These are phyloP conservation scores for Naganishia vishniacii DNA, from an alignment of 768 basidiomycete species.

Conservation along the genomic window DNA sequence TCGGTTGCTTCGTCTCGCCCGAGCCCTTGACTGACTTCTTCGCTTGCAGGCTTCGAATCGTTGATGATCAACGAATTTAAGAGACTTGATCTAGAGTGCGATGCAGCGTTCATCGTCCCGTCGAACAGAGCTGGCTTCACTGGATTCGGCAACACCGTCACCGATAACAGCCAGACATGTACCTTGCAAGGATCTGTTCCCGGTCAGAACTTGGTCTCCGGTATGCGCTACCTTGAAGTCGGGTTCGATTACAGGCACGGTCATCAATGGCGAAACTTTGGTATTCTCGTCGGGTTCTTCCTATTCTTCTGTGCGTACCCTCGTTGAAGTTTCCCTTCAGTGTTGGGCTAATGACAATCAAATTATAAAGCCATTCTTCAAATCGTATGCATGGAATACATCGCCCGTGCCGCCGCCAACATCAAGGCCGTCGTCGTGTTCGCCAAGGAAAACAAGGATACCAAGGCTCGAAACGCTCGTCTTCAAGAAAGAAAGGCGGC, in stretches of 20 bases:
- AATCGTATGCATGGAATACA: conserved; percentile 53
- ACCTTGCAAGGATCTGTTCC: conserved; percentile 63
- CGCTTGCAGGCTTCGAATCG: conserved; percentile 57
- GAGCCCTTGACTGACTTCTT: neutral
- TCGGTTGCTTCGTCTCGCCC: too few species aligned
- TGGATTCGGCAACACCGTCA: conserved; percentile 32
- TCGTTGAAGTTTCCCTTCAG: neutral
- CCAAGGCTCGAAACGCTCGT: conserved; percentile 51
- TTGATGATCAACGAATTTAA: conserved; percentile 55
- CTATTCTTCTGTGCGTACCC: conserved; percentile 54
- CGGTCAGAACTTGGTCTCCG: conserved; percentile 56
- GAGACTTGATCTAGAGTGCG: conserved; percentile 36
- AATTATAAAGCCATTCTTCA: conserved; percentile 55
- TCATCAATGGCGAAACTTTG: conserved; percentile 52
- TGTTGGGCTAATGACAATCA: neutral
- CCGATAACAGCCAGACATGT: conserved; percentile 61
- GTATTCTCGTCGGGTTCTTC: conserved; percentile 67
- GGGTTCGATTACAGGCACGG: conserved; percentile 49
- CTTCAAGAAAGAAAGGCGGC: conserved; percentile 55
- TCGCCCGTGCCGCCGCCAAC: conserved; percentile 37
- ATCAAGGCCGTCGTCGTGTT: conserved; percentile 56
- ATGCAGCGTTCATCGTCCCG: conserved; percentile 40
- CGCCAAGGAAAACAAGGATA: conserved; percentile 56
- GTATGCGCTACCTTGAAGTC: conserved; percentile 62
- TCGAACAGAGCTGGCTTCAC: conserved; percentile 38